Base-by-base conservation (phyloP, 208 protist genomes). In the Leishmania turanica region DNA sequence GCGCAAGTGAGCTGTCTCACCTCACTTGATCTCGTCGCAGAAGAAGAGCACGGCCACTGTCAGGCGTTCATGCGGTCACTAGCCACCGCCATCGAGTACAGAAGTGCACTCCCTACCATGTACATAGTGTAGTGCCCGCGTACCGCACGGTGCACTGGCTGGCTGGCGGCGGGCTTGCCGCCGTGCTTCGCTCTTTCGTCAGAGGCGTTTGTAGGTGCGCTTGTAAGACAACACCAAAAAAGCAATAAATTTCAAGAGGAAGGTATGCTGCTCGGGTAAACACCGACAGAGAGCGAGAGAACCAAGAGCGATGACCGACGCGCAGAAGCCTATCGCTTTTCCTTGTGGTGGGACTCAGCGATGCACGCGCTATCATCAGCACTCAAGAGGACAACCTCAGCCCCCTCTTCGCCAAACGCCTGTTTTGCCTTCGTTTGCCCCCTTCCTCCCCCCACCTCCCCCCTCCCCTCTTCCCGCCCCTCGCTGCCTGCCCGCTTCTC, bases 1-100 rank as follows among this genome's bases (percentile, higher is more conserved):
- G 85, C n/a, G 42, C 54, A 11, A 60, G 62, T 53, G 62, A 83
- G 2, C 13, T n/a, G 9, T 45, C 54, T 37, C 40, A 56, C n/a
- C 40, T 42, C 72, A 76, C 49, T 31, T 51, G 5, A 13, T 21
- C 37, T 45, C 45, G 24, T 73, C 3, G 42, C 42, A 15, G 68
- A 45, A 45, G 3, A 54, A 24, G 11, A 8, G 45, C 31, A 15
- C 34, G 68, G 27, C 68, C 9, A 31, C 9, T 3, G 27, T 1
- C 2, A 31, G 9, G 31, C 3, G 19, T 8, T 15, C n/a, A 11
- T 31, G 49, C 5, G 68, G 9, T 31, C 40, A 34, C 42, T 17
- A 37, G 0, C 40, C 45, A 1, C 24, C 45, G 8, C 27, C 21
- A 27, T 73, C 9, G 27, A 73, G 21, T 53, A 1, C 0, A 17